Conservation (phyloP, 805 yeast genomes). For the Wickerhamomyces hampshirensis region DNA sequence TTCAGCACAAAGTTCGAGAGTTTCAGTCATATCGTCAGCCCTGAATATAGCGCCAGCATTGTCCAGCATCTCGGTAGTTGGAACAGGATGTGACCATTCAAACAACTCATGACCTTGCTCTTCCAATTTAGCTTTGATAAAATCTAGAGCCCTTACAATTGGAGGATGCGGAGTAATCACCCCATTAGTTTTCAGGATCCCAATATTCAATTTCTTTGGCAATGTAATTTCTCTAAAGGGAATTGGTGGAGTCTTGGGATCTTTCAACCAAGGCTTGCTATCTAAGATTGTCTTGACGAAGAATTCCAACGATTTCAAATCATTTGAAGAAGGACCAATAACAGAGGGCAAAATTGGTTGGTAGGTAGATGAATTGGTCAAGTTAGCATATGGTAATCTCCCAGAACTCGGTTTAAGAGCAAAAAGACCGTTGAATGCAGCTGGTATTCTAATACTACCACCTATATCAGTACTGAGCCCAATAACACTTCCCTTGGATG, state of each 20-base stretch:
- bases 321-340: conserved; percentile 42
- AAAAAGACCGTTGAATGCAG: conserved; percentile 36
- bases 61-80: conserved; percentile 1
- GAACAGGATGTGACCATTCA: conserved; percentile 24
- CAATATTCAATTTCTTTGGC: conserved; percentile 35
- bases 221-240: conserved; percentile 25
- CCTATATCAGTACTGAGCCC: conserved; percentile 56
- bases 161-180: conserved; percentile 47
- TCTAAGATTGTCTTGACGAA: conserved; percentile 27
- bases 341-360: conserved; percentile 49
- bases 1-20: neutral
- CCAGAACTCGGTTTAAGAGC: conserved; percentile 41
- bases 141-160: conserved; percentile 38
- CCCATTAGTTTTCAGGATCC: conserved; percentile 37
- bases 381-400: conserved; percentile 31
- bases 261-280: conserved; percentile 37
- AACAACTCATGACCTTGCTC: conserved; percentile 38
- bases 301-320: conserved; percentile 32
- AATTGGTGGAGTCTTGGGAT: conserved; percentile 34
- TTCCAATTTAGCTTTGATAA: conserved; percentile 21
- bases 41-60: conserved; percentile 4
- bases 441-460: conserved; percentile 46
- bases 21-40: too few species aligned
- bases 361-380: conserved; percentile 25
- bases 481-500: conserved; percentile 36